Conservation (phyloP, 352 stramenopile species). For the Phytopythium kandeliae region DNA sequence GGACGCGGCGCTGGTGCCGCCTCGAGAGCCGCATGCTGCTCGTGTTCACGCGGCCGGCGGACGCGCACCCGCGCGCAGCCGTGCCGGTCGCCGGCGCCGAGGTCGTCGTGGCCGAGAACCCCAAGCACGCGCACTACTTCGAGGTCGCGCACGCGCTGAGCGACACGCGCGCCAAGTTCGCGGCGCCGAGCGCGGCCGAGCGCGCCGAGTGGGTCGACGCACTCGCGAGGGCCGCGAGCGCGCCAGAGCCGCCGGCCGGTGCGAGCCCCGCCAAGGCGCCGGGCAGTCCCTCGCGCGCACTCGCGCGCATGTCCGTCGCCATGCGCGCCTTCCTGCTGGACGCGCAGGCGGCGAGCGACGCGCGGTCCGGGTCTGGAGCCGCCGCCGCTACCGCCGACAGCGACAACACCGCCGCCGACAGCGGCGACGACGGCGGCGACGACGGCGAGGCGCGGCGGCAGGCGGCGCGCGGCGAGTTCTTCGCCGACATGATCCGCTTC, state of each 20-base stretch:
- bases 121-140: slow-evolving; percentile 75
- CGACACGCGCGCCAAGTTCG: slow-evolving; percentile 72
- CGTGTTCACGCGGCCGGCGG: slow-evolving; percentile 47
- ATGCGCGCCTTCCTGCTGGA: slow-evolving; percentile 79
- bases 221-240: slow-evolving; percentile 38
- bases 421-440: neutral
- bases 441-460: slow-evolving; percentile 13
- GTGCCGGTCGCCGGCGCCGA: slow-evolving; percentile 62
- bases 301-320: slow-evolving; percentile 65
- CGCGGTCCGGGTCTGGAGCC: too few relatives aligned
- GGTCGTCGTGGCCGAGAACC: slow-evolving; percentile 57
- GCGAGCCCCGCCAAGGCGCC: slow-evolving; percentile 31
- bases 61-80: slow-evolving; percentile 50
- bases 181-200: slow-evolving; percentile 57
- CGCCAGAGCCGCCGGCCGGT: slow-evolving; percentile 39
- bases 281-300: slow-evolving; percentile 28
- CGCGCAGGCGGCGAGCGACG: slow-evolving; percentile 9
- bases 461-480: slow-evolving; percentile 69
- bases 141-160: slow-evolving; percentile 70
- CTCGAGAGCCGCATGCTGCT: slow-evolving; percentile 73
- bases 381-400: too few relatives aligned
- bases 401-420: too few relatives aligned
- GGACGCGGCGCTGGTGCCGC: slow-evolving; percentile 68
- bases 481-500: slow-evolving; percentile 75
- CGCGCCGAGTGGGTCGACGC: slow-evolving; percentile 51